Conservation (phyloP, 2,329 filamentous ascomycete species). For the Alternaria brassicicola region DNA sequence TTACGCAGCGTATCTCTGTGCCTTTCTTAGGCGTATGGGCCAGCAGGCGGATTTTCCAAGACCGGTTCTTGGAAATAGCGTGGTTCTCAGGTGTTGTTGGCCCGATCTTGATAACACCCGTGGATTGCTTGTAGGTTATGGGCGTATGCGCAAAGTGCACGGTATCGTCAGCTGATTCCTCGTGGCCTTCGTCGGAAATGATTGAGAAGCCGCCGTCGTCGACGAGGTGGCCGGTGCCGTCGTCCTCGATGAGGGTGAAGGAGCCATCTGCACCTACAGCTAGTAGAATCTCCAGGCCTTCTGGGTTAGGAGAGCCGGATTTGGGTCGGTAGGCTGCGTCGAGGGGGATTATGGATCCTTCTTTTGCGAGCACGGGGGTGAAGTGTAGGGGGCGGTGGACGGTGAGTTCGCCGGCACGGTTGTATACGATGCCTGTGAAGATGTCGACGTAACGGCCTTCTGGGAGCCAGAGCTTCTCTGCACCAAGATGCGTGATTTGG, state of each 20-base stretch:
- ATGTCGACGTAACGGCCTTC: constrained; percentile 62
- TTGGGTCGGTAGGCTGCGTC: constrained; percentile 53
- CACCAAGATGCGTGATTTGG: constrained; percentile 54
- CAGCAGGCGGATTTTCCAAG: constrained; percentile 44
- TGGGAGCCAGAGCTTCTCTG: constrained; percentile 63
- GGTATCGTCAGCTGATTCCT: constrained; percentile 26
- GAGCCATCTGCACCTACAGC: constrained; percentile 54
- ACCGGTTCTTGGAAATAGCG: constrained; percentile 36
- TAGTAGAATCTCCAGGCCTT: constrained; percentile 57
- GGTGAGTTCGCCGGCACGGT: constrained; percentile 60
- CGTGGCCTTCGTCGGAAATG: constrained; percentile 51
- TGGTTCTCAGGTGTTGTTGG: constrained; percentile 35
- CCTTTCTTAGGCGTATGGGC: constrained; percentile 28
- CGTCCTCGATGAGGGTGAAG: constrained; percentile 60
- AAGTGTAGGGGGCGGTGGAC: constrained; percentile 58
- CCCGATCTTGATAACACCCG: constrained; percentile 45
- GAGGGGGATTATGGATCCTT: constrained; percentile 65
- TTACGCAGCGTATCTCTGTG: constrained; percentile 34
- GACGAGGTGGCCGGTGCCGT: constrained; percentile 42
- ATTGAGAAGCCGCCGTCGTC: constrained; percentile 47
- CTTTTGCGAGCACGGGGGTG: constrained; percentile 60
- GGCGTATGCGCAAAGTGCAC: constrained; percentile 43
- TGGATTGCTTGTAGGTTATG: constrained; percentile 48
- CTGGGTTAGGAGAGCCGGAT: constrained; percentile 58
- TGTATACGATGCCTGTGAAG: constrained; percentile 63